Evolutionary conservation across 2,329 filamentous ascomycete species (phyloP).

Genomic region (Fusarium agapanthi): DNA sequence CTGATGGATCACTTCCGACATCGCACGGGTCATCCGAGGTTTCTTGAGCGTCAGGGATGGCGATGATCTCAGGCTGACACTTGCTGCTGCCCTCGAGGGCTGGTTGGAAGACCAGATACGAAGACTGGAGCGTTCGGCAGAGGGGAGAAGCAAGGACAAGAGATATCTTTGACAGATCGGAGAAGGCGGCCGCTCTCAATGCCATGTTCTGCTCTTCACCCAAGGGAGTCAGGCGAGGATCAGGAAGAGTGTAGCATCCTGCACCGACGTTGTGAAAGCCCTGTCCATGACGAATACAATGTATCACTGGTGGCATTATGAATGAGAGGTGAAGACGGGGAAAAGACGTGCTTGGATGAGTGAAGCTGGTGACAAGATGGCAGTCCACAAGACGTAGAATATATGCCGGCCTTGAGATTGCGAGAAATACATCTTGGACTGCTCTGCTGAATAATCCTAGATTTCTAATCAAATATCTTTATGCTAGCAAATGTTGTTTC

Average conservation of each 20-base stretch:
- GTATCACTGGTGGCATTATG: background rate
- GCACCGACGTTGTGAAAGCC: background rate
- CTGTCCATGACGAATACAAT: background rate
- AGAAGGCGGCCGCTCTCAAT: background rate
- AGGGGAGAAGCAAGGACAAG: background rate
- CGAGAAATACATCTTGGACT: background rate
- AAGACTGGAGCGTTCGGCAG: background rate
- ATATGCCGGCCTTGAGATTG: too few relatives aligned
- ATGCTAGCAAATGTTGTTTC: background rate
- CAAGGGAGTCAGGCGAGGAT: background rate
- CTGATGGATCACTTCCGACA: background rate
- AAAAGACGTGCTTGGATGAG: background rate
- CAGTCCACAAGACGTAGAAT: background rate
- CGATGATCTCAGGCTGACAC: background rate
- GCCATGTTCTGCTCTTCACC: background rate
- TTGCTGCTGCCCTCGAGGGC: rapidly evolving
- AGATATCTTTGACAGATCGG: background rate
- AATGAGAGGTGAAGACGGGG: rapidly evolving
- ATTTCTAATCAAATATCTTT: background rate
- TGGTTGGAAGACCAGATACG: background rate
- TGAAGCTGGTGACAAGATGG: background rate
- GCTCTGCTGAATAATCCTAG: rapidly evolving
- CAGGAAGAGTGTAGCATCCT: background rate
- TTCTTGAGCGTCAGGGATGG: background rate
- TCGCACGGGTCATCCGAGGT: background rate